These are phyloP conservation scores for Peronospora belbahrii DNA, from an alignment of 352 stramenopile species.

Conservation along the genomic window DNA sequence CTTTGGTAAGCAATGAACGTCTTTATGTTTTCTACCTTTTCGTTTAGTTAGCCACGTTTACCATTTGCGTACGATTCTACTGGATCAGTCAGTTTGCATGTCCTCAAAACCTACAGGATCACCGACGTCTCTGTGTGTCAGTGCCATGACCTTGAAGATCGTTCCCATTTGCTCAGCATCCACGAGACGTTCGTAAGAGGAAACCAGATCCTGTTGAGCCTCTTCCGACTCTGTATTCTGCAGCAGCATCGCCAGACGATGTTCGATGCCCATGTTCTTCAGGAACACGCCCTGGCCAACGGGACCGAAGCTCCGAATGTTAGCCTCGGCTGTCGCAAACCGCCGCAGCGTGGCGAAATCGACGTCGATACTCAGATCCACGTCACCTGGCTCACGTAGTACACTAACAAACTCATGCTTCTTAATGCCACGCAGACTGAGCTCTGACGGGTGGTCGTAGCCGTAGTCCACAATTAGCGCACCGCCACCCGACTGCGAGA, in stretches of 20 bases:
- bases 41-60: not conserved
- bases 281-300: constrained; percentile 90
- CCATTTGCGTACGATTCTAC: not conserved
- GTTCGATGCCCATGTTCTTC: constrained; percentile 91
- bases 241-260: constrained; percentile 87
- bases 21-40: not conserved
- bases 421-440: constrained; percentile 92
- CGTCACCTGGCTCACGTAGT: constrained; percentile 86
- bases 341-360: constrained; percentile 81
- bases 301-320: constrained; percentile 77
- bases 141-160: constrained; percentile 91
- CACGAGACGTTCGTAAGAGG: constrained; percentile 89
- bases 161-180: constrained; percentile 89
- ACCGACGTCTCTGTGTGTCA: constrained; percentile 56
- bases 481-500: constrained; percentile 76
- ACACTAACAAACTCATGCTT: constrained; percentile 92
- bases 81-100: not conserved
- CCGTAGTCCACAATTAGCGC: constrained; percentile 95
- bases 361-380: constrained; percentile 88
- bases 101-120: constrained; percentile 61
- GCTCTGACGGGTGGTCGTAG: constrained; percentile 80
- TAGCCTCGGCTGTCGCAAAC: constrained; percentile 46
- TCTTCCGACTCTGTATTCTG: constrained; percentile 78
- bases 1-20: constrained; percentile 22
- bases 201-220: constrained; percentile 81